phyloP scores from a whole-genome alignment of 2,329 filamentous ascomycete genomes.

The Lachnum nothofagi region DNA sequence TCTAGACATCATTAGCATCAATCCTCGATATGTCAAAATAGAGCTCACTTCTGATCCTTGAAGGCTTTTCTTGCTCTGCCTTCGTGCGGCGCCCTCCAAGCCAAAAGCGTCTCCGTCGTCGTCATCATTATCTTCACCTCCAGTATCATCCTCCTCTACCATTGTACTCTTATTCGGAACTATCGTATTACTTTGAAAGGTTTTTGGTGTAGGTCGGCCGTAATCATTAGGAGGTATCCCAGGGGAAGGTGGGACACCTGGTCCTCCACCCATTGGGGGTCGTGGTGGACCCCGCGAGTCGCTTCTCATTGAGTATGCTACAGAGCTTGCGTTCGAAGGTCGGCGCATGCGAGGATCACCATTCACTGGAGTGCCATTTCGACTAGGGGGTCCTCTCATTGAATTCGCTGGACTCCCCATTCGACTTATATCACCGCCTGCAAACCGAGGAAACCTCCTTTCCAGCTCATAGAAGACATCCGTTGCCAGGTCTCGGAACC shows the following conservation, averaged over 20 bases:
- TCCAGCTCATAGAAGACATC: constrained; percentile 96
- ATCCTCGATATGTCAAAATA: constrained; percentile 3
- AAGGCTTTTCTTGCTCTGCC: constrained; percentile 36
- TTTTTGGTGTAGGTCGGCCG: constrained; percentile 75
- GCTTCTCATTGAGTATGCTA: constrained; percentile 36
- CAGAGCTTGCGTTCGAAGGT: constrained; percentile 56
- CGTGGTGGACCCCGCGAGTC: constrained; percentile 33
- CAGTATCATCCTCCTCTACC: constrained; percentile 83
- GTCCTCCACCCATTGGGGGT: constrained; percentile 41
- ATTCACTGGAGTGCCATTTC: constrained; percentile 56
- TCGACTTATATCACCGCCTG: constrained; percentile 62
- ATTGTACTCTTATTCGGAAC: constrained; percentile 97
- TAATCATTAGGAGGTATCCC: constrained; percentile 58
- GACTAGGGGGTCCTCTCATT: constrained; percentile 53
- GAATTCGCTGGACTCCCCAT: constrained; percentile 65
- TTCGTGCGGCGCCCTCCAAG: constrained; percentile 40
- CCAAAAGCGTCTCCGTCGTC: constrained; percentile 68
- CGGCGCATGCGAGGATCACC: constrained; percentile 45
- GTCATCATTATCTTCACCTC: constrained; percentile 70
- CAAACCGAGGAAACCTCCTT: constrained; percentile 78
- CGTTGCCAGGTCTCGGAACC: constrained; percentile 87
- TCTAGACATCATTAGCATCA: constrained; percentile 36
- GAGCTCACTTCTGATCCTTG: constrained; percentile 37
- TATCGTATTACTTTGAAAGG: constrained; percentile 91
- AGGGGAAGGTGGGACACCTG: constrained; percentile 54